These are phyloP conservation scores for Ceratocystis huliohia DNA, from an alignment of 2,329 filamentous ascomycete genomes.

Conservation along the genomic window DNA sequence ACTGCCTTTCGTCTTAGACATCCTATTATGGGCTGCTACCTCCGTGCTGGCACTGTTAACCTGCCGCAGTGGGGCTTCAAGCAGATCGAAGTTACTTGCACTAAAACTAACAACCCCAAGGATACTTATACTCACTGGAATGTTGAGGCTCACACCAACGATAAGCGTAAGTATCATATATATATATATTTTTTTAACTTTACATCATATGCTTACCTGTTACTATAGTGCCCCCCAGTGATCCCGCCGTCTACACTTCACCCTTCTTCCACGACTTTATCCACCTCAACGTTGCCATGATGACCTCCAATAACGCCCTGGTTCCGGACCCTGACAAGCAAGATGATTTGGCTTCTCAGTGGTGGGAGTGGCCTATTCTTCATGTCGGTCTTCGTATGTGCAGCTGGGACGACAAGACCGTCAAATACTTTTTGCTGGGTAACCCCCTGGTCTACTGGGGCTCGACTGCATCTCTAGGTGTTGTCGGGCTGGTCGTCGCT, in stretches of 20 bases:
- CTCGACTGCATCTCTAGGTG: slow-evolving; percentile 63
- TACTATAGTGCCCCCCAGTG: slow-evolving; percentile 64
- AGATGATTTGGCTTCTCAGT: slow-evolving; percentile 88
- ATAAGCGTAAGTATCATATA: slow-evolving; percentile 56
- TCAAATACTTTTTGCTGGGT: slow-evolving; percentile 97
- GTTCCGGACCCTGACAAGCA: slow-evolving; percentile 98
- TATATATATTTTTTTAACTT: background rate
- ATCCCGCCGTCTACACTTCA: slow-evolving; percentile 87
- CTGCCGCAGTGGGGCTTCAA: slow-evolving; percentile 99
- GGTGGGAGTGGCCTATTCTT: slow-evolving; percentile 97
- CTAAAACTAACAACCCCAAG: slow-evolving; percentile 79
- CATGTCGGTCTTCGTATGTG: slow-evolving; percentile 97
- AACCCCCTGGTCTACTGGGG: slow-evolving; percentile 97
- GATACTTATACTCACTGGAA: slow-evolving; percentile 99
- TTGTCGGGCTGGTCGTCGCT: slow-evolving; percentile 57
- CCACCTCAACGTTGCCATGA: slow-evolving; percentile 97
- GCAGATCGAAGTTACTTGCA: slow-evolving; percentile 94
- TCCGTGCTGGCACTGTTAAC: slow-evolving; percentile 90
- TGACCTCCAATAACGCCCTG: slow-evolving; percentile 98
- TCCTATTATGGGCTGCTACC: slow-evolving; percentile 72
- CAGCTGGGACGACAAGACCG: slow-evolving; percentile 85
- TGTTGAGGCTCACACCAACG: slow-evolving; percentile 87
- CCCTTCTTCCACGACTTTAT: slow-evolving; percentile 97
- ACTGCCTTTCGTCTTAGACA: slow-evolving; percentile 86
- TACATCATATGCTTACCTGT: slow-evolving; percentile 27